Conservation (phyloP, 2,329 filamentous ascomycete genomes). For the Xylariaceae sp. region DNA sequence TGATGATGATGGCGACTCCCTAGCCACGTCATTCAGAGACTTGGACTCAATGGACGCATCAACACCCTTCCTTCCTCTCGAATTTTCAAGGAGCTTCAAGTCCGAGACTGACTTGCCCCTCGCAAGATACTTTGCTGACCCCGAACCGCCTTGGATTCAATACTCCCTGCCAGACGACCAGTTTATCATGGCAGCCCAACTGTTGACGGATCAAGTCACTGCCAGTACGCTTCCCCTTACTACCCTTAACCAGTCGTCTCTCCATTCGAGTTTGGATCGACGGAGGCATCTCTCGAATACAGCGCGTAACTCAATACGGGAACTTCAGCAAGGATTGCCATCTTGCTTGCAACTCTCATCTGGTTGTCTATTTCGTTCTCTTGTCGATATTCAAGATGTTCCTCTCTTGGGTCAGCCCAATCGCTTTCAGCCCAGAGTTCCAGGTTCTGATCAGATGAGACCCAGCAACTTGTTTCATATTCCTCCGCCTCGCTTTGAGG, state of each 20-base stretch:
- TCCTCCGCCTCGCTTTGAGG: constrained; percentile 64
- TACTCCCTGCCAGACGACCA: constrained; percentile 53
- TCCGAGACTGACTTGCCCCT: constrained; percentile 49
- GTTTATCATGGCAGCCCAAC: constrained; percentile 63
- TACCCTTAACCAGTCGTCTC: constrained; percentile 19
- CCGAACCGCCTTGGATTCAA: constrained; percentile 49
- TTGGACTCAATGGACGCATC: constrained; percentile 43
- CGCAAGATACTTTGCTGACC: constrained; percentile 54
- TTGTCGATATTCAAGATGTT: constrained; percentile 56
- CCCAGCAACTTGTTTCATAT: constrained; percentile 58
- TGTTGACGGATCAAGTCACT: constrained; percentile 67
- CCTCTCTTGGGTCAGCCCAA: constrained; percentile 50
- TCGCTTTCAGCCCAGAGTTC: constrained; percentile 48
- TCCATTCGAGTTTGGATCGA: constrained; percentile 30
- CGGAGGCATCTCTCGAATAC: constrained; percentile 41
- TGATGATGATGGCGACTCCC: constrained; percentile 53
- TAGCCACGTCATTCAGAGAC: constrained; percentile 50
- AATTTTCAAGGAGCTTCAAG: constrained; percentile 46
- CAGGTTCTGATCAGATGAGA: constrained; percentile 45
- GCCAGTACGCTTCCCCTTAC: constrained; percentile 42
- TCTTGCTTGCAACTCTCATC: constrained; percentile 40
- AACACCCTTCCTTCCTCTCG: constrained; percentile 45
- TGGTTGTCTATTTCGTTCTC: constrained; percentile 43
- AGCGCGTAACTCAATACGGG: constrained; percentile 46
- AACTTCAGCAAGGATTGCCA: constrained; percentile 43